Conservation (phyloP, 106 monocot genomes). For the Phalaenopsis equestris region DNA sequence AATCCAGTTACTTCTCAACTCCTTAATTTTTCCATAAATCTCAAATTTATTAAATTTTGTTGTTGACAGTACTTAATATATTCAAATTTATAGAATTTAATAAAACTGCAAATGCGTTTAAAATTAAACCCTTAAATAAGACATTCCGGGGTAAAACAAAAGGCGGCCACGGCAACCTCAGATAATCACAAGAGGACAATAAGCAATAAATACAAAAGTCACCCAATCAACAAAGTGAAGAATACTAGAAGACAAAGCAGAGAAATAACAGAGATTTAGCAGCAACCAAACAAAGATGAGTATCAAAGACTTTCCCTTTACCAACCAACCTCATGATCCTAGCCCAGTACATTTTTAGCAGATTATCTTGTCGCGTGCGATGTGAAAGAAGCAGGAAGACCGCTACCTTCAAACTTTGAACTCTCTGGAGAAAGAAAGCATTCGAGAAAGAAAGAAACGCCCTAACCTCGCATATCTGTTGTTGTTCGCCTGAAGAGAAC, state of each 20-base stretch:
- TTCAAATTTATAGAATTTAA: too few relatives aligned
- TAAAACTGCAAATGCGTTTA: too few relatives aligned
- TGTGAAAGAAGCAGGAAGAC: background rate
- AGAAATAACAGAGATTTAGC: background rate
- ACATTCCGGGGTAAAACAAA: background rate
- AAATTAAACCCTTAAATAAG: background rate
- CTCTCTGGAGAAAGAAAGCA: background rate
- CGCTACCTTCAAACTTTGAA: background rate
- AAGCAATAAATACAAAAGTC: background rate
- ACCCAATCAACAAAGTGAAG: background rate
- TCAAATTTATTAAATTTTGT: too few relatives aligned
- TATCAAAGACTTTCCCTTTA: background rate
- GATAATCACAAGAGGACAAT: conserved; percentile 4
- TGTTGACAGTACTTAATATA: too few relatives aligned
- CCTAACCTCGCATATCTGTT: background rate
- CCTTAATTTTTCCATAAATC: too few relatives aligned
- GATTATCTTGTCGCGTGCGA: background rate
- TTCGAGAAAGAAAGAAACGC: background rate
- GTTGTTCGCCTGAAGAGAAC: background rate
- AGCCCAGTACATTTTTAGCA: background rate
- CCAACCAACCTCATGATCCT: background rate
- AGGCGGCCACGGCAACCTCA: too few relatives aligned
- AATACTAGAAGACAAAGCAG: background rate
- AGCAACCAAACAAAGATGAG: background rate
- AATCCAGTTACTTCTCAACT: too few relatives aligned